Evolutionary conservation across 2,329 filamentous ascomycete species (phyloP).

Genomic region (Aspergillus neoniger): DNA sequence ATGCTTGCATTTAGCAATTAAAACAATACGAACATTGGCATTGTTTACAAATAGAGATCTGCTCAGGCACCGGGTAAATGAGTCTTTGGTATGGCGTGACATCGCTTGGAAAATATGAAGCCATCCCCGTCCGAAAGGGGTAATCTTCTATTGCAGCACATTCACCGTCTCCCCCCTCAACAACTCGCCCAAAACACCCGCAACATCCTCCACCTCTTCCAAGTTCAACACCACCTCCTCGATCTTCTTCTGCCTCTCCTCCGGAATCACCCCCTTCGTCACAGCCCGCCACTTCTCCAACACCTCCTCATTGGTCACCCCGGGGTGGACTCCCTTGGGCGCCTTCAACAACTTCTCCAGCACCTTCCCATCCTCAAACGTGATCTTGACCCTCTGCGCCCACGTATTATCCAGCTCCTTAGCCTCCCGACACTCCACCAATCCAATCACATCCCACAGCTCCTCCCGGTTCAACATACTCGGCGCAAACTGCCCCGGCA

Average conservation of each 20-base stretch:
- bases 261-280: neutral
- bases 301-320: neutral
- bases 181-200: neutral
- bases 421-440: neutral
- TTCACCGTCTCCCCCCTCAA: neutral
- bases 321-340: neutral
- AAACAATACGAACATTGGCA: no score
- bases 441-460: neutral
- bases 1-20: no score
- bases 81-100: no score
- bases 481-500: slow-evolving; percentile 1
- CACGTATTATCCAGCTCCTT: neutral
- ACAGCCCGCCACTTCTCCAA: slow-evolving; percentile 3
- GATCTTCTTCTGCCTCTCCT: neutral
- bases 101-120: no score
- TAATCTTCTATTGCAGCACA: neutral
- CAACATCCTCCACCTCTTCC: neutral
- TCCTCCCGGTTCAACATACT: neutral
- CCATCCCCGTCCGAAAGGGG: neutral
- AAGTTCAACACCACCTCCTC: neutral
- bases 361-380: neutral
- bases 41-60: no score
- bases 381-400: neutral
- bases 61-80: neutral
- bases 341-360: neutral